A percentile compares a stretch with the other conserved stretches of the same genome.
phyloP scores from a whole-genome alignment of 2,329 filamentous ascomycete species.

The Trichoderma afroharzianum region DNA sequence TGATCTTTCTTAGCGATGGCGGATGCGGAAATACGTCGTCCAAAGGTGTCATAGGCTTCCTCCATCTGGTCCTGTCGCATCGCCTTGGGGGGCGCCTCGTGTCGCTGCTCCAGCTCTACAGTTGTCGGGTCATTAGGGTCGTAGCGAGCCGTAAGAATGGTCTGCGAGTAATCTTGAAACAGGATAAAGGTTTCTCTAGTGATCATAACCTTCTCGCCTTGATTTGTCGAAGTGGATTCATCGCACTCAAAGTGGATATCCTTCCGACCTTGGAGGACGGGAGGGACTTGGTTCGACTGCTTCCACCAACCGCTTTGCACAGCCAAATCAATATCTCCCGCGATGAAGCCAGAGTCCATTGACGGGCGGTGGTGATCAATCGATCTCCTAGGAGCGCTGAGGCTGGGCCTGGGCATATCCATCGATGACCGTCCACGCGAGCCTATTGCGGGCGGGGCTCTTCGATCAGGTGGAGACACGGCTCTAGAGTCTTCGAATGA shows the following conservation, averaged over 20 bases:
- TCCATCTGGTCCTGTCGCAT: slow-evolving; percentile 93
- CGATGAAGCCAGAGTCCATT: slow-evolving; percentile 78
- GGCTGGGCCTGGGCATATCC: slow-evolving; percentile 34
- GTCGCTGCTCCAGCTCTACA: slow-evolving; percentile 75
- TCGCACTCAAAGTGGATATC: slow-evolving; percentile 83
- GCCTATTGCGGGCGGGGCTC: slow-evolving; percentile 38
- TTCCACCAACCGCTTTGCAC: slow-evolving; percentile 81
- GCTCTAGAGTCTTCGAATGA: slow-evolving; percentile 42
- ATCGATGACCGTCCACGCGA: slow-evolving; percentile 32
- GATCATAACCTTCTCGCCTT: slow-evolving; percentile 66
- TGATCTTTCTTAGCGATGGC: slow-evolving; percentile 71
- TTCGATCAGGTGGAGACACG: slow-evolving; percentile 44
- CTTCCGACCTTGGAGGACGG: slow-evolving; percentile 73
- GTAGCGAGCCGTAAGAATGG: slow-evolving; percentile 75
- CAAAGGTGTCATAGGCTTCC: slow-evolving; percentile 75
- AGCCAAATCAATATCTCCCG: slow-evolving; percentile 79
- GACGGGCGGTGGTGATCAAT: slow-evolving; percentile 73
- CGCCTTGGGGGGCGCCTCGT: slow-evolving; percentile 75
- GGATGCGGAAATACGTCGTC: slow-evolving; percentile 69
- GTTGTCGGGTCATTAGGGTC: slow-evolving; percentile 71
- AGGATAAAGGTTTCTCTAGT: slow-evolving; percentile 83
- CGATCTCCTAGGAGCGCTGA: slow-evolving; percentile 50
- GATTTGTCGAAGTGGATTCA: slow-evolving; percentile 66
- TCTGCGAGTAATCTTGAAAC: slow-evolving; percentile 95
- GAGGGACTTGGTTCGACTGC: slow-evolving; percentile 73